Evolutionary conservation across 2,329 filamentous ascomycete species (phyloP), one percentile per base, ranked within the genome.

Genomic region (Coniosporium tulheliwenetii): DNA sequence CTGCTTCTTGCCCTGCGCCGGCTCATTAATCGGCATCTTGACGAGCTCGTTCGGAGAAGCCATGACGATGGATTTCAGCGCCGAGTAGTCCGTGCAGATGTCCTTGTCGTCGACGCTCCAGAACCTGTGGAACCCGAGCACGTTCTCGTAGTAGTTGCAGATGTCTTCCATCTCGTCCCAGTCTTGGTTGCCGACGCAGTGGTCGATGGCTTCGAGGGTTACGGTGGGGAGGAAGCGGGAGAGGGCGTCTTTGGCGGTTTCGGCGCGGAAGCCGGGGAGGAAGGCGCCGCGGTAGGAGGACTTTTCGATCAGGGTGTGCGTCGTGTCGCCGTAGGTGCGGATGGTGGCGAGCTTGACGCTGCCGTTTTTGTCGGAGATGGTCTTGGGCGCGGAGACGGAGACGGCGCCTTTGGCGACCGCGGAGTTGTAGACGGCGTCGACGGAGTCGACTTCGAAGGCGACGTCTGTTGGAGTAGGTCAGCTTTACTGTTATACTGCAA

Each of bases 1-100:
- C 61, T 85, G 84, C 64, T 85, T 89, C 67, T 91, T 91, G 44
- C 87, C 89, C 1, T 75, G 68, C 0, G 89, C 89, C 1, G 89
- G 89, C 65, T 95, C 87, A 68, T 95, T 95, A 73, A 96, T 93
- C 53, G 89, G 89, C 86, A 95, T 95, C 67, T 95, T 95, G 62
- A 95, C 85, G 4, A 81, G 60, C 43, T 89, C 81, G 65, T 87
- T 85, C 44, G 78, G 77, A 4, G 79, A 85, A 35, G 82, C 76
- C 86, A 95, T 94, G 56, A 95, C 89, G 53, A 95, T 79, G 54
- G 77, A 84, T 63, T 80, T 85, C 38, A 95, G 71, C 8, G 89
- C 86, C 1, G 81, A 86, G 71, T 85, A 95, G 57, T 93, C 86
- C 49, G 84, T 94, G 71, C 78, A 85, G 64, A 95, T 93, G 58